Percentiles rank a stretch among this genome's conserved stretches.
phyloP scores from a whole-genome alignment of 2,329 filamentous ascomycete genomes.

The Whalleya microplaca region DNA sequence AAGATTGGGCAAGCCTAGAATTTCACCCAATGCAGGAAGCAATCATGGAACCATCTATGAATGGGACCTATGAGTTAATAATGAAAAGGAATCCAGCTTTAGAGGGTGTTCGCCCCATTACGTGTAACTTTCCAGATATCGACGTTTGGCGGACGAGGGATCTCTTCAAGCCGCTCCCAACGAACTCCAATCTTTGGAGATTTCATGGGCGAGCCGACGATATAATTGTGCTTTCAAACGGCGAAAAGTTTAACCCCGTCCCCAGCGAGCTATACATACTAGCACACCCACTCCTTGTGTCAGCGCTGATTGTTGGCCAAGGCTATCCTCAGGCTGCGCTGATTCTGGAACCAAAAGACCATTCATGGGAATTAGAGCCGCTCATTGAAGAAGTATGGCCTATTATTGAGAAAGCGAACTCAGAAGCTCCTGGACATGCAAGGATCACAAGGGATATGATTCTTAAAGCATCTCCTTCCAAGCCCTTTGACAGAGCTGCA shows the following conservation, averaged over 20 bases:
- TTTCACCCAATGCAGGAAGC: slow-evolving; percentile 26
- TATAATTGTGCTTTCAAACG: slow-evolving; percentile 14
- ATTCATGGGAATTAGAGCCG: not conserved
- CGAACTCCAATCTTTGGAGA: slow-evolving; percentile 9
- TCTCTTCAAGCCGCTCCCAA: slow-evolving; percentile 50
- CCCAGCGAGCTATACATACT: slow-evolving; percentile 6
- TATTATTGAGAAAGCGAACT: slow-evolving; percentile 10
- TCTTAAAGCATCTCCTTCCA: not conserved
- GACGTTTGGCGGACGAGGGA: slow-evolving; percentile 26
- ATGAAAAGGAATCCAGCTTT: slow-evolving; percentile 17
- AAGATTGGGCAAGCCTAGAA: slow-evolving; percentile 27
- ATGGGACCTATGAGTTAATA: slow-evolving; percentile 24
- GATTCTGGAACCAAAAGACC: slow-evolving; percentile 8
- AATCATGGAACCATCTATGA: slow-evolving; percentile 21
- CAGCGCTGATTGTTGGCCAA: slow-evolving; percentile 12
- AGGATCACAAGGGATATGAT: slow-evolving; percentile 8
- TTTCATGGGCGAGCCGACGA: slow-evolving; percentile 13
- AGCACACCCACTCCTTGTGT: slow-evolving; percentile 5
- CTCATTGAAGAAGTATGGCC: slow-evolving; percentile 10
- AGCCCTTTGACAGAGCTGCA: slow-evolving; percentile 9
- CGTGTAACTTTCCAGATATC: slow-evolving; percentile 23
- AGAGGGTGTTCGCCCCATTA: slow-evolving; percentile 15
- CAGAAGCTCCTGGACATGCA: slow-evolving; percentile 3
- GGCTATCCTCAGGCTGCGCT: slow-evolving; percentile 11
- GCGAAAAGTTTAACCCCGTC: slow-evolving; percentile 15